Base-by-base conservation (phyloP, 139 green algal species). In the Diplosphaera chodatii region DNA sequence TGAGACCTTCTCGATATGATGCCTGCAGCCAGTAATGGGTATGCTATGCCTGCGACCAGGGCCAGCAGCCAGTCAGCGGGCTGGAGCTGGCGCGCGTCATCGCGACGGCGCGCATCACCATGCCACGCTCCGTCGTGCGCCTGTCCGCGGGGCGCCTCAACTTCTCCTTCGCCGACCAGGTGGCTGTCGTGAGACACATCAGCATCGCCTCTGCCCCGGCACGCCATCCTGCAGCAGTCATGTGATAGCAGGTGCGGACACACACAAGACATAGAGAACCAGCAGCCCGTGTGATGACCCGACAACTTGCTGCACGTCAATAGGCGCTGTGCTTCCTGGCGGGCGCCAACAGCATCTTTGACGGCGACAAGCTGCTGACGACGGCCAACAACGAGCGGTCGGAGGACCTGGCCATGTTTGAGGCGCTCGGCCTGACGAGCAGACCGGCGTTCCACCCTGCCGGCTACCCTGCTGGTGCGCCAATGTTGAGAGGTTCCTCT, bases 311-410 rank as follows among this genome's bases (percentile, higher is more conserved):
- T n/a, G n/a, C n/a, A n/a, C n/a, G n/a, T n/a, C n/a, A n/a, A n/a
- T n/a, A 97, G 86, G 94, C 92, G 27, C 77, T 99, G 59, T 95
- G 89, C 70, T 99, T 99, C 84, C 74, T 99, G 82, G 93, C 95
- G 1, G 95, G 95, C 23, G 95, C 95, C 62, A 99, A 99, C 88
- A 92, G 80, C 70, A 96, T 99, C 70, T 99, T 99, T 80, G 92
- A 95, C 55, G 95, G 95, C 32, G 95, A 99, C 86, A 96, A 94
- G 85, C 91, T 99, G 65, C 86, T 99, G 4, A 99, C 95, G 23
- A 99, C 95, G 0, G 78, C 91, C 63, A 99, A 99, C 87, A 96
- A 96, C 69, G 92, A 97, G 72, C 72, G 86, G 27, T 77, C 80
- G 34, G 86, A 86, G 66, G 84, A 91, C 68, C 30, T 77, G 8